Evolutionary conservation across 2,329 filamentous ascomycete species (phyloP).

Genomic region (Elsinoe batatas): DNA sequence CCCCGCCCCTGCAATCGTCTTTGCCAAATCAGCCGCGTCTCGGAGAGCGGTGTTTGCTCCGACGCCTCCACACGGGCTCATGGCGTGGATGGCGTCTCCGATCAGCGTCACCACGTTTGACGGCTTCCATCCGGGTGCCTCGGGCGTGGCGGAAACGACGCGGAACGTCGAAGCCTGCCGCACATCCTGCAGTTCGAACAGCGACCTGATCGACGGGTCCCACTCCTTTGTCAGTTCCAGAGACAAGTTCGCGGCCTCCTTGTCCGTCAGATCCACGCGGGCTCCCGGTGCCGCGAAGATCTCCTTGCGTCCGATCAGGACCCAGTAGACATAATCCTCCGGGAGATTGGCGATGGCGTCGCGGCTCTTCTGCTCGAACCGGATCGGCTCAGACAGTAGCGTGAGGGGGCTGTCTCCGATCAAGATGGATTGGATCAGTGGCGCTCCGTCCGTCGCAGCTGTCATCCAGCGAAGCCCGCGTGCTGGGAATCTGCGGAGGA

Average conservation of each 20-base stretch:
- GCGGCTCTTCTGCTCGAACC: conserved; percentile 16
- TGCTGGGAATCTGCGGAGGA: conserved; percentile 16
- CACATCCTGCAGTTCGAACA: conserved; percentile 20
- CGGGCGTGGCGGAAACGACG: conserved; percentile 26
- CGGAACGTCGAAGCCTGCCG: conserved; percentile 26
- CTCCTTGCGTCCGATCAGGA: conserved; percentile 19
- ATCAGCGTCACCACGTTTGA: conserved; percentile 32
- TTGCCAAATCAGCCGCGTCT: conserved; percentile 35
- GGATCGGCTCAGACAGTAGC: conserved; percentile 19
- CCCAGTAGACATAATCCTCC: conserved; percentile 20
- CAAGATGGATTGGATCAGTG: conserved; percentile 18
- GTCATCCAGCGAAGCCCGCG: conserved; percentile 19
- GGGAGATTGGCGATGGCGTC: conserved; percentile 15
- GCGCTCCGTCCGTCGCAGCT: conserved; percentile 15
- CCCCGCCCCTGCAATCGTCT: conserved; percentile 25
- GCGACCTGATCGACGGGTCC: conserved; percentile 17
- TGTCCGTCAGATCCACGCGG: conserved; percentile 4
- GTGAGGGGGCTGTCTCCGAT: conserved; percentile 19
- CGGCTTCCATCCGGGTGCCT: conserved; percentile 27
- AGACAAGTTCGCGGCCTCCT: conserved; percentile 16
- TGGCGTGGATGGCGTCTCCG: conserved; percentile 37
- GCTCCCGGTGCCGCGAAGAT: conserved; percentile 14
- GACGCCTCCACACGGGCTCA: conserved; percentile 38
- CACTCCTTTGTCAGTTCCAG: conserved; percentile 18
- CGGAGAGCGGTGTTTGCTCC: conserved; percentile 38